These are phyloP conservation scores for Eimeria maxima DNA, from an alignment of 169 alveolate genomes.

Conservation along the genomic window DNA sequence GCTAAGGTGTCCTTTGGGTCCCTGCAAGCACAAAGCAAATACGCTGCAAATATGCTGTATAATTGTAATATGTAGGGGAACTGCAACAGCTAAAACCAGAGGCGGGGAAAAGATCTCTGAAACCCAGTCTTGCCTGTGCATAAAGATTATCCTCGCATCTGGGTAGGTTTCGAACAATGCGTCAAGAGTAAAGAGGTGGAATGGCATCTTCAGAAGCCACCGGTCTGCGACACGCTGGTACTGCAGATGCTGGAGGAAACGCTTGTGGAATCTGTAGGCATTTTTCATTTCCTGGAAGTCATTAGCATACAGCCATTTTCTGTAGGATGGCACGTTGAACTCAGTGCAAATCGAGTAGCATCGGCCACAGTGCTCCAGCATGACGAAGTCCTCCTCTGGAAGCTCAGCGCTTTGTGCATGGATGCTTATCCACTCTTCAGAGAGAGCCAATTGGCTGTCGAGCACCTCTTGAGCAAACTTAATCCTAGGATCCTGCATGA, in stretches of 20 bases:
- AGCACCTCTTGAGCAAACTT: slow-evolving; percentile 83
- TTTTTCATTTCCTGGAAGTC: slow-evolving; percentile 81
- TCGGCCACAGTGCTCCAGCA: slow-evolving; percentile 85
- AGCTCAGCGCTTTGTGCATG: slow-evolving; percentile 84
- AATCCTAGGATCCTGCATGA: slow-evolving; percentile 82
- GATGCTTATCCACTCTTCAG: slow-evolving; percentile 85
- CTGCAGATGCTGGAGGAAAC: slow-evolving; percentile 86
- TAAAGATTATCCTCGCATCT: slow-evolving; percentile 83
- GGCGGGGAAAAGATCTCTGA: background rate
- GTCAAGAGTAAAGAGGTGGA: slow-evolving; percentile 84
- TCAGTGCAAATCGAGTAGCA: slow-evolving; percentile 83
- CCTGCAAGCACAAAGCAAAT: slow-evolving; percentile 44
- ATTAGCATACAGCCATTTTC: slow-evolving; percentile 81
- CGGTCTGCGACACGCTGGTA: slow-evolving; percentile 84
- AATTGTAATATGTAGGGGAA: background rate
- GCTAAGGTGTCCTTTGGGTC: slow-evolving; percentile 86
- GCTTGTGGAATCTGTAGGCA: slow-evolving; percentile 84
- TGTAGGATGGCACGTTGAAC: slow-evolving; percentile 79
- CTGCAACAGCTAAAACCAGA: background rate
- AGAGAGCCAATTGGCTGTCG: slow-evolving; percentile 81
- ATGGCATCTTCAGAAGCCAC: slow-evolving; percentile 86
- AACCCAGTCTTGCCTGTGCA: slow-evolving; percentile 79
- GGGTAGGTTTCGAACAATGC: slow-evolving; percentile 85
- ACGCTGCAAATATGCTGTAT: background rate
- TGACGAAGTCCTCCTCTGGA: slow-evolving; percentile 85